A percentile compares a stretch with the other conserved stretches of the same genome.
These are phyloP conservation scores for Parsonsia alboflavescens DNA, from an alignment of 257 asterid species.

Conservation along the genomic window DNA sequence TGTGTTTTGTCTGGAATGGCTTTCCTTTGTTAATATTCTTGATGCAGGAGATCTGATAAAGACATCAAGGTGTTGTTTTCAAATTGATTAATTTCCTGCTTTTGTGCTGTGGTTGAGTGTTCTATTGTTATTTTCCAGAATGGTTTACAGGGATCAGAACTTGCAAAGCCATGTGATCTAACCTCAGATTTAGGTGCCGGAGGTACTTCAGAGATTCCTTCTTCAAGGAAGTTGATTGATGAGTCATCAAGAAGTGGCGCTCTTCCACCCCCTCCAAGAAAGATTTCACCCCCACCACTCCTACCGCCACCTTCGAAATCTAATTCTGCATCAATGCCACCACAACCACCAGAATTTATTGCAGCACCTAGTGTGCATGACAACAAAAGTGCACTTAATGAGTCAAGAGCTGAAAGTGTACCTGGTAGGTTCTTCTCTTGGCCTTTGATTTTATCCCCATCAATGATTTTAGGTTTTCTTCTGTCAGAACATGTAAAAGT, in stretches of 20 bases:
- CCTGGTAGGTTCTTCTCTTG: conserved; percentile 50
- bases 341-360: conserved; percentile 38
- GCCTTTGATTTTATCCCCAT: not conserved
- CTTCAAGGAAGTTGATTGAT: conserved; percentile 34
- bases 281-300: conserved; percentile 46
- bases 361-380: conserved; percentile 24
- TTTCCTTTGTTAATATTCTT: not conserved
- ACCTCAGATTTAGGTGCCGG: conserved; percentile 62
- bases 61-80: conserved; percentile 18
- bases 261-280: conserved; percentile 25
- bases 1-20: not conserved
- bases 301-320: conserved; percentile 55
- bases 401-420: conserved; percentile 37
- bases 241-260: conserved; percentile 31
- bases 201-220: conserved; percentile 30
- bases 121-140: conserved; percentile 52
- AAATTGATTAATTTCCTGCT: conserved; percentile 10
- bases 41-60: not conserved
- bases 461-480: not conserved
- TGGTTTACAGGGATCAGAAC: conserved; percentile 64
- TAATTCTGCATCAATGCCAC: conserved; percentile 33
- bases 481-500: not conserved
- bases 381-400: conserved; percentile 23
- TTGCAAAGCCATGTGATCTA: conserved; percentile 58
- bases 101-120: conserved; percentile 38